Evolutionary conservation across 75 land plant species (phyloP).

Genomic region (Sequoiadendron giganteum): DNA sequence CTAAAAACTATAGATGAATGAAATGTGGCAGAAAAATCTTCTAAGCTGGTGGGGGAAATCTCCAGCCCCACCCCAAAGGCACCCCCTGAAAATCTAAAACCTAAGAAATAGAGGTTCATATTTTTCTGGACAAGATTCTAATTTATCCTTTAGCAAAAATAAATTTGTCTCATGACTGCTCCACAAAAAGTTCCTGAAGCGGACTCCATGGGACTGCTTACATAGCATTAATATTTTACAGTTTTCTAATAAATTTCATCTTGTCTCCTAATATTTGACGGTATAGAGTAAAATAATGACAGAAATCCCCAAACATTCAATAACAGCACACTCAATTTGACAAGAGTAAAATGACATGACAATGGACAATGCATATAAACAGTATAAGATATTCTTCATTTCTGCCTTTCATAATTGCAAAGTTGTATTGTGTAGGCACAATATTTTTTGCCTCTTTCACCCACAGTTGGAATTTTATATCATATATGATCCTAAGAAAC

Average conservation of each 20-base stretch:
- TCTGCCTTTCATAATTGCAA: neutral
- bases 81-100: too few species aligned
- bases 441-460: neutral
- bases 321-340: neutral
- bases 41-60: too few species aligned
- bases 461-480: neutral
- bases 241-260: neutral
- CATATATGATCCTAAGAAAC: neutral
- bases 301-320: neutral
- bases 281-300: neutral
- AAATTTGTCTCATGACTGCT: too few species aligned
- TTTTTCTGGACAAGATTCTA: too few species aligned
- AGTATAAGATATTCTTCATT: neutral
- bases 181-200: too few species aligned
- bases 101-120: too few species aligned
- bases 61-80: too few species aligned
- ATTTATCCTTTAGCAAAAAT: too few species aligned
- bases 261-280: neutral
- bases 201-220: too few species aligned
- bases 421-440: neutral
- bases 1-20: too few species aligned
- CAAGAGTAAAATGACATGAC: neutral
- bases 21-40: too few species aligned
- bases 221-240: too few species aligned
- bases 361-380: neutral